Conservation (phyloP, 2,329 filamentous ascomycete species). For the Coniella vitis region DNA sequence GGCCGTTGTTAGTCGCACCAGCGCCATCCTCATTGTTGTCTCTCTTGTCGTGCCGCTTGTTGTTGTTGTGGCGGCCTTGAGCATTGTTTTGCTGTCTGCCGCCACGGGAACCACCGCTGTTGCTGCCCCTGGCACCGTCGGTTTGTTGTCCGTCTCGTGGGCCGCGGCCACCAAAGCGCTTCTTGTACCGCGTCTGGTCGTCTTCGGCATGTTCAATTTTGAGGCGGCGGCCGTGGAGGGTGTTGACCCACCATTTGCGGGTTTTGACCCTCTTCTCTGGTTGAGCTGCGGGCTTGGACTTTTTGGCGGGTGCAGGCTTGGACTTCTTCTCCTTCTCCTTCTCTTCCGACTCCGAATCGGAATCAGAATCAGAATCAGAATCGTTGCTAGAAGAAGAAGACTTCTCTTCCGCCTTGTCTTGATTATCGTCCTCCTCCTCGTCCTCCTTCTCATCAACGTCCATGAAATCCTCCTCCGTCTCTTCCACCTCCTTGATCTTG, state of each 20-base stretch:
- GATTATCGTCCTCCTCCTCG: slow-evolving; percentile 34
- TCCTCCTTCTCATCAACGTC: slow-evolving; percentile 38
- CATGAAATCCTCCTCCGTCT: slow-evolving; percentile 56
- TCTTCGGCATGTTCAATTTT: slow-evolving; percentile 94
- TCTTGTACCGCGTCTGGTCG: slow-evolving; percentile 81
- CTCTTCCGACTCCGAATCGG: slow-evolving; percentile 22
- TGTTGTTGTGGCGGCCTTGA: background rate
- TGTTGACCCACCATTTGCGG: slow-evolving; percentile 79
- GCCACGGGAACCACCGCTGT: background rate
- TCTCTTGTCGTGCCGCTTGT: background rate
- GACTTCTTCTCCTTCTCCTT: slow-evolving; percentile 1
- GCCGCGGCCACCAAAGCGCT: slow-evolving; percentile 60
- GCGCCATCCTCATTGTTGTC: background rate
- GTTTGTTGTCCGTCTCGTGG: slow-evolving; percentile 1
- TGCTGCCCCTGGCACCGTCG: background rate
- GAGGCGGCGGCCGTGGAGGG: slow-evolving; percentile 69
- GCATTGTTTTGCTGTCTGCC: background rate
- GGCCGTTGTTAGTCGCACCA: slow-evolving; percentile 23
- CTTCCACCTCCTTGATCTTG: slow-evolving; percentile 58
- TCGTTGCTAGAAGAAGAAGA: slow-evolving; percentile 15
- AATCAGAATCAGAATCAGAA: slow-evolving; percentile 26
- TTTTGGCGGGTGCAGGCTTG: background rate
- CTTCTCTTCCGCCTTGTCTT: slow-evolving; percentile 26
- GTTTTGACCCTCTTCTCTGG: slow-evolving; percentile 47
- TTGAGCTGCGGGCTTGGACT: slow-evolving; percentile 30